Conservation (phyloP, 1,284 basidiomycete genomes). For the Anthracocystis panici-leucophaei region DNA sequence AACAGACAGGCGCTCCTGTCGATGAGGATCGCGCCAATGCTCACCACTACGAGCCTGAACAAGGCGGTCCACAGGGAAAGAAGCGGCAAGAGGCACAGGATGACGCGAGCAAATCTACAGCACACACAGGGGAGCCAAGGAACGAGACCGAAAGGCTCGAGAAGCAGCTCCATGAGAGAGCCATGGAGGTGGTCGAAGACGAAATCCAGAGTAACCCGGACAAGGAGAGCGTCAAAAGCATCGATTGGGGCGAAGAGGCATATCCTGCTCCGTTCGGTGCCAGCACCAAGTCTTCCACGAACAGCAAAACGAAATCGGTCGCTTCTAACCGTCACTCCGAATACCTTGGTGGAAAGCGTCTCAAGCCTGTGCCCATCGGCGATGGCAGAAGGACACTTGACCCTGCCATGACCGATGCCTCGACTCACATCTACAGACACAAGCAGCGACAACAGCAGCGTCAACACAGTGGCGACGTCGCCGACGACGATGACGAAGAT, state of each 20-base stretch:
- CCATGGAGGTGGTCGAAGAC: conserved; percentile 29
- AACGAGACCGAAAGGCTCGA: conserved; percentile 44
- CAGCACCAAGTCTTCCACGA: not conserved
- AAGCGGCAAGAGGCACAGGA: conserved; percentile 35
- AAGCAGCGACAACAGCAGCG: conserved; percentile 25
- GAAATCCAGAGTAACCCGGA: conserved; percentile 19
- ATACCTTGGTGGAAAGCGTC: conserved; percentile 33
- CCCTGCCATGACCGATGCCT: conserved; percentile 41
- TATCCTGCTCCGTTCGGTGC: conserved; percentile 56
- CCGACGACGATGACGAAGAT: conserved; percentile 16
- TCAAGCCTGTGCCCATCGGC: conserved; percentile 35
- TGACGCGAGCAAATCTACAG: not conserved
- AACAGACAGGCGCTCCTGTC: conserved; percentile 22
- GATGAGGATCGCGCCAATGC: conserved; percentile 20
- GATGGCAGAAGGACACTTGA: conserved; percentile 27
- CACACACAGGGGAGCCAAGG: conserved; percentile 1
- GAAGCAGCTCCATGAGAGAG: conserved; percentile 19
- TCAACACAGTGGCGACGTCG: not conserved
- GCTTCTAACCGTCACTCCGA: conserved; percentile 36
- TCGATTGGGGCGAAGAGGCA: conserved; percentile 42
- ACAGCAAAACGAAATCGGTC: conserved; percentile 34
- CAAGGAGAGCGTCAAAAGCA: conserved; percentile 6
- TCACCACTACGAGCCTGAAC: conserved; percentile 32
- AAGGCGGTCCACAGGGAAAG: conserved; percentile 32
- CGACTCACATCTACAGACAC: conserved; percentile 25